Conservation (phyloP, 2,329 filamentous ascomycete genomes). For the Fusarium temperatum region DNA sequence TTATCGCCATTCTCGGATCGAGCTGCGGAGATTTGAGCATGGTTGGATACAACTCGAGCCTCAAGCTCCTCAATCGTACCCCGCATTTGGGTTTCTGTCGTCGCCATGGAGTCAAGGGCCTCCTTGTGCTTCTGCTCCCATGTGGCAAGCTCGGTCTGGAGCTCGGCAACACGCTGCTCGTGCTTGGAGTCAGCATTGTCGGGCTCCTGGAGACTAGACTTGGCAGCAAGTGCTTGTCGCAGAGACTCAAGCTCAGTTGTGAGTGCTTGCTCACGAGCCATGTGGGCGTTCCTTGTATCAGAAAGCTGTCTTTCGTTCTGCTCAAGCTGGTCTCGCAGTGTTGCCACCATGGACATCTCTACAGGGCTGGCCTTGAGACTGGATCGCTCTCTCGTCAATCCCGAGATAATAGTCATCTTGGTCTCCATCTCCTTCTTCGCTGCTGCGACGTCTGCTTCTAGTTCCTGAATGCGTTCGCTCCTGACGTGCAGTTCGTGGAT, state of each 20-base stretch:
- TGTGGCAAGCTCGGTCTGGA: constrained; percentile 75
- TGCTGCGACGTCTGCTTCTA: constrained; percentile 84
- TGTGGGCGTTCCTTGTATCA: constrained; percentile 76
- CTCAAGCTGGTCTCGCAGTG: constrained; percentile 86
- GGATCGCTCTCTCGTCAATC: constrained; percentile 89
- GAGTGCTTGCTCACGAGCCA: constrained; percentile 79
- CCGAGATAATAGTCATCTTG: constrained; percentile 95
- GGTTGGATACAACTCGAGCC: constrained; percentile 61
- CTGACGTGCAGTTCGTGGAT: constrained; percentile 91
- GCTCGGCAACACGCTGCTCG: constrained; percentile 67
- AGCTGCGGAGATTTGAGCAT: constrained; percentile 59
- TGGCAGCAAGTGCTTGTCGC: constrained; percentile 59
- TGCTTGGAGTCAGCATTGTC: constrained; percentile 52
- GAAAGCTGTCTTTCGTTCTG: constrained; percentile 85
- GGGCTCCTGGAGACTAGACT: constrained; percentile 39
- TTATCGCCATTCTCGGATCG: constrained; percentile 51
- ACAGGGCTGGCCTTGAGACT: constrained; percentile 86
- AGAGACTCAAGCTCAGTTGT: constrained; percentile 75
- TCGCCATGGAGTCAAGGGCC: constrained; percentile 74
- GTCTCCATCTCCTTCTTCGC: constrained; percentile 96
- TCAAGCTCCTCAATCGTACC: constrained; percentile 80
- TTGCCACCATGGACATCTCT: constrained; percentile 90
- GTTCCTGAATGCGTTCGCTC: constrained; percentile 87
- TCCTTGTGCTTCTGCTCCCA: constrained; percentile 82
- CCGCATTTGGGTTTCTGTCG: constrained; percentile 77